These are phyloP conservation scores for Pigoraptor vietnamica DNA, from an alignment of 78 protist genomes.

Conservation along the genomic window DNA sequence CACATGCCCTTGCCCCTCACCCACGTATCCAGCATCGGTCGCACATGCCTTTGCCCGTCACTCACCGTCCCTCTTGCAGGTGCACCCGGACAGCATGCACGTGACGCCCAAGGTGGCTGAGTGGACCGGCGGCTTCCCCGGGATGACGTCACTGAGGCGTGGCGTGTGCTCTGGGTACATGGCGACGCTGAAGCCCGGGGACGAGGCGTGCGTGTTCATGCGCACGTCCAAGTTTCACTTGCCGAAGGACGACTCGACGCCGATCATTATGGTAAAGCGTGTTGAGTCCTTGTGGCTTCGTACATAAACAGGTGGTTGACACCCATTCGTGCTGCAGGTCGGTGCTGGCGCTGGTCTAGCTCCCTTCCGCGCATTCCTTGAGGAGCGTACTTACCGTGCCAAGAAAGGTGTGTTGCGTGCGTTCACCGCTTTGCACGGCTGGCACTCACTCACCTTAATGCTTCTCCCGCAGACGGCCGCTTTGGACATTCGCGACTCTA, in stretches of 20 bases:
- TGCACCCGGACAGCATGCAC: neutral
- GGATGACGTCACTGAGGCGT: neutral
- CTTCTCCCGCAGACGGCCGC: no score
- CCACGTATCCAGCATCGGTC: no score
- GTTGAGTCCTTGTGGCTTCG: neutral
- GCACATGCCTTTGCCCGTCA: neutral
- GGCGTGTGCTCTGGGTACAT: neutral
- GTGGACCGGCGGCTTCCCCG: neutral
- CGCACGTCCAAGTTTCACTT: neutral
- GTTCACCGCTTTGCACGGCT: no score
- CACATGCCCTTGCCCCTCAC: neutral
- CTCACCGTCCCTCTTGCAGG: neutral
- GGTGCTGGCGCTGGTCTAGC: neutral
- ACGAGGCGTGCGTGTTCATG: neutral
- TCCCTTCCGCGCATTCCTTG: neutral
- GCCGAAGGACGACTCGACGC: no score
- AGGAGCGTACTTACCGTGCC: no score
- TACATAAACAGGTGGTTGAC: no score
- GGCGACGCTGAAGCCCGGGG: neutral
- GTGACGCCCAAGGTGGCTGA: neutral
- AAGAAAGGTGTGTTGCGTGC: no score
- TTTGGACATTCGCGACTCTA: no score
- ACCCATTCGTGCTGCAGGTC: no score
- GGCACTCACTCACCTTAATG: no score
- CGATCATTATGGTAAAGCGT: neutral